These are phyloP conservation scores for Maudiozyma turicensis DNA, from an alignment of 805 yeast species.

Conservation along the genomic window DNA sequence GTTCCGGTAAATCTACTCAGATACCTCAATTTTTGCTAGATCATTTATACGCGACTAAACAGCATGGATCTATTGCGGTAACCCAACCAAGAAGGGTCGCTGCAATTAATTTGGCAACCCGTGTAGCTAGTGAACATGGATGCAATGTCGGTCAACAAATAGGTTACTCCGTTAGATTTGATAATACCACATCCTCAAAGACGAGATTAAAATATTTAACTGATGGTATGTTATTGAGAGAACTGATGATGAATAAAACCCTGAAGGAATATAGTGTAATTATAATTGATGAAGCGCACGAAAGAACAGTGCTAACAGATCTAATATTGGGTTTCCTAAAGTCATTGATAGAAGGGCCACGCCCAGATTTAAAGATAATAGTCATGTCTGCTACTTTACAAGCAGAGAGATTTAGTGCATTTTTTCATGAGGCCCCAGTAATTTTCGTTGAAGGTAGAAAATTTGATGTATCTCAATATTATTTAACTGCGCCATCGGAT, in stretches of 20 bases:
- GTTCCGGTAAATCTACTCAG: constrained; percentile 96
- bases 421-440: constrained; percentile 74
- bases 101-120: constrained; percentile 83
- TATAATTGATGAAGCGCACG: constrained; percentile 95
- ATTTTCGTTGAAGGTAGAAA: constrained; percentile 83
- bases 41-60: constrained; percentile 15
- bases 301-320: constrained; percentile 87
- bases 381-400: constrained; percentile 97
- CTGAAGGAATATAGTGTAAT: constrained; percentile 63
- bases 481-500: constrained; percentile 52
- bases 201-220: constrained; percentile 82
- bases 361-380: constrained; percentile 55
- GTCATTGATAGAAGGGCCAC: constrained; percentile 40
- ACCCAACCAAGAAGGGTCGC: constrained; percentile 98
- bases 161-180: constrained; percentile 90
- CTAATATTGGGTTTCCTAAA: constrained; percentile 81
- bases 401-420: constrained; percentile 68
- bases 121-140: constrained; percentile 87
- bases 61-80: constrained; percentile 60
- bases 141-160: constrained; percentile 68
- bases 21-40: constrained; percentile 83
- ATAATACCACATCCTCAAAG: constrained; percentile 47
- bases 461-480: constrained; percentile 70
- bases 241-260: constrained; percentile 64
- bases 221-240: constrained; percentile 95